These are phyloP conservation scores for Moelleriella libera DNA, from an alignment of 2,329 filamentous ascomycete genomes.

Conservation along the genomic window DNA sequence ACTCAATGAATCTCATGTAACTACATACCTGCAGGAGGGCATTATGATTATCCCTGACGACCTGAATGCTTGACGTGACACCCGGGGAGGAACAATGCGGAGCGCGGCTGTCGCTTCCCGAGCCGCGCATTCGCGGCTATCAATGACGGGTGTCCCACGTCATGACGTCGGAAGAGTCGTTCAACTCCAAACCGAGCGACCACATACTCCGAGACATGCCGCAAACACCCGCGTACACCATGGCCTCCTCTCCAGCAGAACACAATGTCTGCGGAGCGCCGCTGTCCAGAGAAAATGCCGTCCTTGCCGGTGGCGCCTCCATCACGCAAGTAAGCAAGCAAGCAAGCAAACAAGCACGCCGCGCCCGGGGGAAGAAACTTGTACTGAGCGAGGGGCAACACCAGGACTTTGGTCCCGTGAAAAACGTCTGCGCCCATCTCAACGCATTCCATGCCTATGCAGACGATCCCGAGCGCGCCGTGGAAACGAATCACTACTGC, in stretches of 20 bases:
- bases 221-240: neutral
- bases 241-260: neutral
- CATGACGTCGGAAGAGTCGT: neutral
- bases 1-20: too few relatives aligned
- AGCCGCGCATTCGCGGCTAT: neutral
- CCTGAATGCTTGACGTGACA: too few relatives aligned
- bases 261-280: conserved; percentile 26
- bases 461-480: conserved; percentile 50
- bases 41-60: too few relatives aligned
- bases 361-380: neutral
- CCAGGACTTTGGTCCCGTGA: conserved; percentile 54
- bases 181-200: too few relatives aligned
- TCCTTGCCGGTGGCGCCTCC: conserved; percentile 47
- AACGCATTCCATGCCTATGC: conserved; percentile 81
- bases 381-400: too few relatives aligned
- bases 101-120: too few relatives aligned
- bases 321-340: conserved; percentile 33
- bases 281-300: conserved; percentile 38
- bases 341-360: neutral
- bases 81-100: neutral
- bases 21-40: too few relatives aligned
- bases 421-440: conserved; percentile 66
- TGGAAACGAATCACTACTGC: conserved; percentile 41
- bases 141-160: neutral
- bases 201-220: neutral